Evolutionary conservation across 148 eudicot species (phyloP), one percentile per base, ranked within the genome.

Genomic region (Fagopyrum homotropicum): DNA sequence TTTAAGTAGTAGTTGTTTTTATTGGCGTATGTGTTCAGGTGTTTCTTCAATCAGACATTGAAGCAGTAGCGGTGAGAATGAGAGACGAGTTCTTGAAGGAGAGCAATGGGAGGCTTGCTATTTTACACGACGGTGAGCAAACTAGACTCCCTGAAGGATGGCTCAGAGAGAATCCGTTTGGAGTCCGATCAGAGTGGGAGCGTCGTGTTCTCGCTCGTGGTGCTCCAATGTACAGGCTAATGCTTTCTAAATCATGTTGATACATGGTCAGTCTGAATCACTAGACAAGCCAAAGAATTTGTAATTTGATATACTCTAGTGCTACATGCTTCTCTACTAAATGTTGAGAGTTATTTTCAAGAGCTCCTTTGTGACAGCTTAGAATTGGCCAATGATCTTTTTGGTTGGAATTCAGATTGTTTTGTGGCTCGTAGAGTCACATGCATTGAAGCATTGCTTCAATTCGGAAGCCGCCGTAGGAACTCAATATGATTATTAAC

Each of bases 131-230:
- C 6, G 76, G 75, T 6, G 69, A 73, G 7, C 60, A 75, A 69
- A 9, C 50, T 69, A 12, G 69, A 9, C 30, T 75, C 12, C 72
- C 77, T 43, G 81, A 78, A 71, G 89, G 83, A 60, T 93, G 93
- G 93, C 85, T 93, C 75, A 83, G 76, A 73, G 92, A 89, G 75
- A 93, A 89, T 84, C 98, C 98, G 14, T 90, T 90, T 74, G 89
- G 89, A 50, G 87, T 89, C 55, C 84, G 60, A 68, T 89, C 98
- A 49, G 98, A 93, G 80, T 93, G 96, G 98, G 96, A 93, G 78
- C 87, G 78, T 4, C 98, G 88, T 82, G 98, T 89, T 75, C 75
- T 90, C 80, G 88, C 84, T 44, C 92, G 93, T 15, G 86, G 88
- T 50, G 88, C 80, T 72, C 90, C 92, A 56, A 90, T 93, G 98